phyloP scores from a whole-genome alignment of 768 basidiomycete species.

The Terana coerulea region DNA sequence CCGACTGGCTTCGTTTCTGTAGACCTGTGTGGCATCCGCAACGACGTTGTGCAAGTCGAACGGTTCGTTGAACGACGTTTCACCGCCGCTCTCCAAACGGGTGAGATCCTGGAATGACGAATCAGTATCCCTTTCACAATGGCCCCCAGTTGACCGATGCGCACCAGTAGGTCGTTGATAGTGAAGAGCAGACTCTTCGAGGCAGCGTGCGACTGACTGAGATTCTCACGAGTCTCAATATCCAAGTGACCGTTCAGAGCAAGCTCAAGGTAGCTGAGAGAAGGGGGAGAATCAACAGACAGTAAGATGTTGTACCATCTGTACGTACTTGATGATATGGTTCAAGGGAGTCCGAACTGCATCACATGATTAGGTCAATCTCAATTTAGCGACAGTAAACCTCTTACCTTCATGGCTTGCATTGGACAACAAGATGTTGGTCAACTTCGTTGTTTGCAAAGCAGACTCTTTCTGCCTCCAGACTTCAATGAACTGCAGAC shows the following conservation, averaged over 20 bases:
- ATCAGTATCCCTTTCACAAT: not conserved
- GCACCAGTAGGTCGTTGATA: constrained; percentile 73
- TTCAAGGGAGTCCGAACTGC: constrained; percentile 72
- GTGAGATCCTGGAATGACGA: constrained; percentile 55
- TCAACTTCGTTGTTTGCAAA: constrained; percentile 65
- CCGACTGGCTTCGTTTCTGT: constrained; percentile 62
- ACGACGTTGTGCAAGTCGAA: constrained; percentile 64
- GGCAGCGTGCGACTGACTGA: constrained; percentile 68
- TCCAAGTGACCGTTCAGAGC: constrained; percentile 76
- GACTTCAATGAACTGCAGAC: constrained; percentile 74
- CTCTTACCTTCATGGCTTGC: constrained; percentile 73
- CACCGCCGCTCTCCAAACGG: constrained; percentile 68
- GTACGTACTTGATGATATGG: constrained; percentile 76
- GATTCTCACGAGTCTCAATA: constrained; percentile 68
- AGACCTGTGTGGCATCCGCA: constrained; percentile 57
- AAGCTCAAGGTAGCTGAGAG: constrained; percentile 65
- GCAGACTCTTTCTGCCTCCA: constrained; percentile 82
- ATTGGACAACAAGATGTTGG: constrained; percentile 72
- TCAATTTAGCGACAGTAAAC: not conserved
- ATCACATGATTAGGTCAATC: not conserved
- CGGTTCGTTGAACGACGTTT: constrained; percentile 72
- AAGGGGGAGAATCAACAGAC: not conserved
- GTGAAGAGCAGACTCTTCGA: constrained; percentile 80
- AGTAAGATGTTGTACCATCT: not conserved
- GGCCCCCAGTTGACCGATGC: constrained; percentile 1